Evolutionary conservation across 768 basidiomycete genomes (phyloP), one percentile per base, ranked within the genome.

Genomic region (Hypholoma fasciculare): DNA sequence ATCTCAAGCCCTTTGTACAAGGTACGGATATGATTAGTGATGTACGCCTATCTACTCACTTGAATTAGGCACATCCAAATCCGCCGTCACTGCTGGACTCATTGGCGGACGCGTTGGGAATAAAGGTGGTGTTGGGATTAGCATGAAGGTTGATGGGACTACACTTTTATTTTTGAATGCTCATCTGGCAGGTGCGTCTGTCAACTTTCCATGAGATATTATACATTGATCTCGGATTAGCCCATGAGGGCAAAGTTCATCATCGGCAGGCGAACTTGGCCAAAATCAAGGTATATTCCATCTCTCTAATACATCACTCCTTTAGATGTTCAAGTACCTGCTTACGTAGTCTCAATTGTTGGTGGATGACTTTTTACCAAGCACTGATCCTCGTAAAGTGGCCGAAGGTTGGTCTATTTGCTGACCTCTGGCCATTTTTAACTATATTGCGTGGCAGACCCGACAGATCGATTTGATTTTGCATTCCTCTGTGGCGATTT

Each of bases 61-160:
- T 3, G 27, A 8, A 50, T 9, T 54, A 89, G 90, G 89, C 14
- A 84, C 81, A 12, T 92, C 91, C 4, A 90, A 88, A 62, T 88
- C 89, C 13, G 85, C 86, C 17, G 96, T 98, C 1, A 89, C 94
- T 1, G 84, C 96, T 14, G 96, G 96, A 4, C 76, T 97, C 20
- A 92, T 96, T 26, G 93, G 93, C 2, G 96, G 96, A 0, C 76
- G 96, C 48, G 80, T 97, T 2, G 96, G 96, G 5, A 98, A 98
- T 69, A 98, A 98, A 69, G 85, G 96, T 1, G 92, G 90, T 14
- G 92, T 96, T 23, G 95, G 92, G n/a, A 88, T 97, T 61, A 91
- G 89, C 59, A 72, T 96, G 44, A 88, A 94, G 63, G 76, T 98
- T 17, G 86, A 84, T 48, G 89, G 87, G n/a, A 87, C 84, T 20